Evolutionary conservation across 495 filamentous ascomycete species (phyloP), one percentile per base, ranked within the genome.

Genomic region (Gamarada debralockiae): DNA sequence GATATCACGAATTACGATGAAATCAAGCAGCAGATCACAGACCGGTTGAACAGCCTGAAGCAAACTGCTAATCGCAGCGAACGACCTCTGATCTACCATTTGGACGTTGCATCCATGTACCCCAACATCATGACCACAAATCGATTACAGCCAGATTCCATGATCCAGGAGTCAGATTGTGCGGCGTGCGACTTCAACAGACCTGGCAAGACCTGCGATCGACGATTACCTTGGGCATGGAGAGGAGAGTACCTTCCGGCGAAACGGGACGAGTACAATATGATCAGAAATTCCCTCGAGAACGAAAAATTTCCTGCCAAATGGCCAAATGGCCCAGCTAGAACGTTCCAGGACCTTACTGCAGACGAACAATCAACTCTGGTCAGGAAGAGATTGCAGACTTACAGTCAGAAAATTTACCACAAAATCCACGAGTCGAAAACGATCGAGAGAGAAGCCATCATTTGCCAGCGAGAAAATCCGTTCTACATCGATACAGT

Each of bases 71-170:
- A 87, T 53, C 75, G 93, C 47, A 78, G 75, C 52, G 93, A 99
- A 64, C 76, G 83, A 22, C 93, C 93, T 1, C 84, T 89, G 29
- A 99, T 99, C 48, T 99, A 99, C 68, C 93, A 99, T 75, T 75
- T 99, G 65, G 93, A 99, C 60, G 93, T 99, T 41, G 93, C 93
- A 14, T 96, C 93, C 47, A 99, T 99, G 93, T 99, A 99, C 67
- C 93, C 93, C 15, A 99, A 99, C 65, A 99, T 99, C 69, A 99
- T 99, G 95, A 97, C 93, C 3, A 99, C 95, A 9, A 99, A 99
- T 63, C 89, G 93, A 61, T 70, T 99, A 25, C 93, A 99, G 51
- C 93, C 93, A 1, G 93, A 99, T 66, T 97, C 95, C 3, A 93
- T 99, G 90, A 96, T 97, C 34, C 71, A 91, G 40, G 93, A 99